phyloP scores from a whole-genome alignment of 169 alveolate species.

The Plasmodium falciparum region DNA sequence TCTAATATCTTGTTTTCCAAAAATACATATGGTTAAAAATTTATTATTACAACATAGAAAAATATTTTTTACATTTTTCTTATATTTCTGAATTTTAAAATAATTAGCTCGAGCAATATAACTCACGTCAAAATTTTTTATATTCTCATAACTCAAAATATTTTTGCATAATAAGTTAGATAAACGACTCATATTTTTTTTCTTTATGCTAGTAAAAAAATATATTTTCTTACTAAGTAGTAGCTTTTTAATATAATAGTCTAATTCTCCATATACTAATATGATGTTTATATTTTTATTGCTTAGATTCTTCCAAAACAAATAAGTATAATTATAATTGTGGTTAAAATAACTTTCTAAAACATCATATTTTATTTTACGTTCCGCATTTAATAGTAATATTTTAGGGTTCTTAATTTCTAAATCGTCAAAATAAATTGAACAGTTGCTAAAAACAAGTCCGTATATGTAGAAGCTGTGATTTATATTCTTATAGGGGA shows the following conservation, averaged over 20 bases:
- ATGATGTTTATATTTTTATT: conserved; percentile 46
- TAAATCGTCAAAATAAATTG: conserved; percentile 57
- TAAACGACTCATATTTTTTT: conserved; percentile 44
- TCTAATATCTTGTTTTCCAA: conserved; percentile 41
- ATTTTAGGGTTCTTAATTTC: conserved; percentile 69
- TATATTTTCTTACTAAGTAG: conserved; percentile 64
- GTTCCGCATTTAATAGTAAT: conserved; percentile 51
- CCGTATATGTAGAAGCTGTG: conserved; percentile 69
- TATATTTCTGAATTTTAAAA: conserved; percentile 63
- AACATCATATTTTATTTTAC: conserved; percentile 11
- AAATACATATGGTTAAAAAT: conserved; percentile 63
- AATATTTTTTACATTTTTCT: conserved; percentile 70
- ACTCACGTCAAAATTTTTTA: conserved; percentile 45
- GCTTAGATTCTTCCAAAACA: conserved; percentile 31
- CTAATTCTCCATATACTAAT: conserved; percentile 57
- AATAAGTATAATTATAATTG: conserved; percentile 35
- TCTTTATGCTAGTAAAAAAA: conserved; percentile 65
- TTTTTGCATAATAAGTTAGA: conserved; percentile 51
- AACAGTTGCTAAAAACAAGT: conserved; percentile 57
- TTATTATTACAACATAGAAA: conserved; percentile 57
- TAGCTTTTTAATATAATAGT: conserved; percentile 45
- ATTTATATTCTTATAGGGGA: conserved; percentile 46
- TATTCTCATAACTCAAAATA: conserved; percentile 46
- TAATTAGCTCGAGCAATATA: conserved; percentile 66
- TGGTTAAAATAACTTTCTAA: conserved; percentile 24